Evolutionary conservation across 1,284 basidiomycete genomes (phyloP), one percentile per base, ranked within the genome.

Genomic region (Amylostereum areolatum): DNA sequence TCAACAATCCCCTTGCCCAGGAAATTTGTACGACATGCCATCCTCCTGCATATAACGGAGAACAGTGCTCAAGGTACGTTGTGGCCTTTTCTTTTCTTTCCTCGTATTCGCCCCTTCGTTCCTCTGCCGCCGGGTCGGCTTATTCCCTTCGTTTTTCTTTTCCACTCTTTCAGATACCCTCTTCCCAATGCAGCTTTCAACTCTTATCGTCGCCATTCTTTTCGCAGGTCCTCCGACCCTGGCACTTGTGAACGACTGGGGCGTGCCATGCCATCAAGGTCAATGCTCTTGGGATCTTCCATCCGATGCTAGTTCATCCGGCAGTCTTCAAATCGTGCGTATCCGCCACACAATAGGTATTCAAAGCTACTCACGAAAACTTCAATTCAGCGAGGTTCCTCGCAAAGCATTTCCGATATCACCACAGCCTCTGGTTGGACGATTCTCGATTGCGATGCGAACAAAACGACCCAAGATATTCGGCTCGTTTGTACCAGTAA

Each of bases 361-460:
- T 4, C 45, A 18, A 10, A 11, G 30, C 39, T 40, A 39, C 25
- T 45, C 36, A 27, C 18, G 50, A 31, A 36, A 41, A 11, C 47
- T n/a, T 45, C 24, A 59, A 51, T 33, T 50, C 10, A 75, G 75
- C 74, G 67, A 67, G 77, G 77, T 5, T 60, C 71, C 1, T 46
- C 64, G 1, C 58, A 58, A 29, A 65, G 73, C 3, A 74, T 81
- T 37, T 72, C 75, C 3, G 78, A 81, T 55, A 72, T 81, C 47
- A 80, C 78, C 1, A 45, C 60, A 6, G 75, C 75, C 5, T 75
- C 73, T 10, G 77, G 77, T 41, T 81, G 78, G 78, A 60, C 67
- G 24, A 76, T 81, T 46, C 53, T 77, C 40, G 66, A 61, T 46
- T 80, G 78, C 56, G 63, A 72, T 43, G 52, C 70, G 2, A 62